Base-by-base conservation (phyloP, 176 grass and related monocot genomes). In the Aegilops tauschii region DNA sequence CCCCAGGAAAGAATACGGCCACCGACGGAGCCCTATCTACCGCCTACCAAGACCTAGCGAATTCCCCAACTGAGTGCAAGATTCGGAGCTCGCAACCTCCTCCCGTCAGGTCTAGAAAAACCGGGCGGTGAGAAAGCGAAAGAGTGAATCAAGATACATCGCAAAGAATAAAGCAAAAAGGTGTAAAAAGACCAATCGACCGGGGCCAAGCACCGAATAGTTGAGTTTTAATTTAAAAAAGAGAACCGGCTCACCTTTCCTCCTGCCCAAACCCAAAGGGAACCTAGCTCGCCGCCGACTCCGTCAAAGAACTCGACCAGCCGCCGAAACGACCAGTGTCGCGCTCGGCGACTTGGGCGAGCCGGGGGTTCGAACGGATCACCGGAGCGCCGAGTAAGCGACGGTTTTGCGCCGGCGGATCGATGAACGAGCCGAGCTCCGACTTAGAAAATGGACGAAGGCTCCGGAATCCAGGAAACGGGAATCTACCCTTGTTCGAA, bases 111-210 rank as follows among this genome's bases (percentile, higher is more conserved):
- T 70, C 73, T 82, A 83, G 72, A 78, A 78, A 73, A 28, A 70
- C 36, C 23, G 28, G 28, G 12, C 61, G 21, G 54, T 59, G 12
- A 30, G 80, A 86, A 86, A 86, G 65, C 40, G 49, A 83, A 86
- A 72, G 79, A 50, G 64, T 18, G 52, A 64, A 82, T 61, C 83
- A 77, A 90, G 76, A 54, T 77, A 77, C 74, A 82, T 39, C 65
- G 30, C 62, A 77, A 37, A 69, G 78, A 90, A 90, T 86, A 90
- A 86, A 90, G 79, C 64, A 34, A 77, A 86, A 77, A 56, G 52
- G 27, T 31, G 25, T 80, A 85, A 89, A 70, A 65, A 28, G 37
- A 29, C 28, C 47, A 77, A 59, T 52, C 49, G 82, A 39, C n/a
- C 52, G 44, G 78, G 73, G 80, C 73, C 78, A 73, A 82, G 88